Conservation (phyloP, 2,329 filamentous ascomycete genomes). For the Fusarium nygamai region DNA sequence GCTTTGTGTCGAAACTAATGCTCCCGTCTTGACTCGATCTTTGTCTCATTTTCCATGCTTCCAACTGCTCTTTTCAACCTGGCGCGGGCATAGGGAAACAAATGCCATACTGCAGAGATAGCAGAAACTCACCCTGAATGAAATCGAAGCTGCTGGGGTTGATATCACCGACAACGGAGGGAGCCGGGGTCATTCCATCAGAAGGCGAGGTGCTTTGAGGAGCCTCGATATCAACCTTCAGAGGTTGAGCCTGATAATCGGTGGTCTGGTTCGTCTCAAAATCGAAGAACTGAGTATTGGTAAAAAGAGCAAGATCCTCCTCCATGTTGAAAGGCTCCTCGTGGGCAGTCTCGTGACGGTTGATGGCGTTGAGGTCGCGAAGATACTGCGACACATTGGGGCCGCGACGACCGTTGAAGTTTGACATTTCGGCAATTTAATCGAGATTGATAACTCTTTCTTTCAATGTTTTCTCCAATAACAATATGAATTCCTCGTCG, state of each 20-base stretch:
- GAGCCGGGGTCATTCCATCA: slow-evolving; percentile 52
- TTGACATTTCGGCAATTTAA: slow-evolving; percentile 65
- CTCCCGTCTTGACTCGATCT: not conserved
- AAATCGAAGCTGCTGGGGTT: slow-evolving; percentile 57
- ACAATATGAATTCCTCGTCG: slow-evolving; percentile 14
- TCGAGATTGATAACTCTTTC: not conserved
- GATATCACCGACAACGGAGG: slow-evolving; percentile 58
- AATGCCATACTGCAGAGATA: not conserved
- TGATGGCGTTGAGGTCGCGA: slow-evolving; percentile 82
- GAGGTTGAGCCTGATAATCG: slow-evolving; percentile 63
- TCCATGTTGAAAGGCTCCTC: slow-evolving; percentile 73
- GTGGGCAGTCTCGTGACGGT: slow-evolving; percentile 64
- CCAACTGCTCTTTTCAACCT: not conserved
- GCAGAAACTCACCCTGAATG: slow-evolving; percentile 56
- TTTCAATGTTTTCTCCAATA: not conserved
- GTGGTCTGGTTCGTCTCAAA: slow-evolving; percentile 73
- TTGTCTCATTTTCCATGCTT: not conserved
- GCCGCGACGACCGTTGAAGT: slow-evolving; percentile 78
- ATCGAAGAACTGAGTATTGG: slow-evolving; percentile 84
- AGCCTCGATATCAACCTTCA: slow-evolving; percentile 54
- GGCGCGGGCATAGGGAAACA: not conserved
- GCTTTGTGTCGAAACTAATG: not conserved
- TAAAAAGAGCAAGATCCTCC: slow-evolving; percentile 80
- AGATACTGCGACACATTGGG: slow-evolving; percentile 93
- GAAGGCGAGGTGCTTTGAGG: slow-evolving; percentile 47